Conservation (phyloP, 2,329 filamentous ascomycete genomes). For the Juglanconis sp. region DNA sequence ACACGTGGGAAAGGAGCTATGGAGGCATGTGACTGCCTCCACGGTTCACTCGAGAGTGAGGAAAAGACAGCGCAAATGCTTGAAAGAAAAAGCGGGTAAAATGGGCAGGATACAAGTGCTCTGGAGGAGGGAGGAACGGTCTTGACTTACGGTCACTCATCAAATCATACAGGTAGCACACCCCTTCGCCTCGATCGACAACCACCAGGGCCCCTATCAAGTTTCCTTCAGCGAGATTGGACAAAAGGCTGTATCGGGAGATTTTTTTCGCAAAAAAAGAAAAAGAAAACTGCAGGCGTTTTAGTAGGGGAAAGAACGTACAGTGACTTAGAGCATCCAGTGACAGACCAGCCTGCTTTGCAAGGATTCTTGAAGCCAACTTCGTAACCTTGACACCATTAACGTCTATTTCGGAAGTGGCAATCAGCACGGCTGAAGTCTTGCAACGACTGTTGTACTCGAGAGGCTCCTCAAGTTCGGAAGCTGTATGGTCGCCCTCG, state of each 20-base stretch:
- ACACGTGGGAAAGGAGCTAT: background rate
- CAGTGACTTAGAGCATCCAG: conserved; percentile 17
- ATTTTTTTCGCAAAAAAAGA: background rate
- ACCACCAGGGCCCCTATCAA: conserved; percentile 10
- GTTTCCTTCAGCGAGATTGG: background rate
- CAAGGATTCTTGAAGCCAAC: conserved; percentile 14
- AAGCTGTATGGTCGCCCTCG: conserved; percentile 11
- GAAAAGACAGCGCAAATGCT: background rate
- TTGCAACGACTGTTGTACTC: conserved; percentile 16
- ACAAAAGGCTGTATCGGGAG: background rate
- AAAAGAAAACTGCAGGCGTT: background rate
- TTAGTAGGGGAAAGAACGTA: background rate
- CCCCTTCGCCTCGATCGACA: conserved; percentile 12
- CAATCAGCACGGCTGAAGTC: conserved; percentile 14
- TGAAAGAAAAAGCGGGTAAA: background rate
- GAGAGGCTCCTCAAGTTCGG: conserved; percentile 12
- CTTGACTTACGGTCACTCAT: conserved; percentile 12
- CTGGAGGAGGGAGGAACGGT: background rate
- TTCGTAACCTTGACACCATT: conserved; percentile 17
- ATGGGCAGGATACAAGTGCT: background rate
- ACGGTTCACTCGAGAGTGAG: background rate
- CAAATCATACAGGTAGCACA: conserved; percentile 12
- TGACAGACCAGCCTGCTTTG: conserved; percentile 16
- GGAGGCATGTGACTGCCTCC: background rate
- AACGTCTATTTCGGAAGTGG: conserved; percentile 15